phyloP scores from a whole-genome alignment of 192 early-diverging fungal species.

The Coemansia sp. region DNA sequence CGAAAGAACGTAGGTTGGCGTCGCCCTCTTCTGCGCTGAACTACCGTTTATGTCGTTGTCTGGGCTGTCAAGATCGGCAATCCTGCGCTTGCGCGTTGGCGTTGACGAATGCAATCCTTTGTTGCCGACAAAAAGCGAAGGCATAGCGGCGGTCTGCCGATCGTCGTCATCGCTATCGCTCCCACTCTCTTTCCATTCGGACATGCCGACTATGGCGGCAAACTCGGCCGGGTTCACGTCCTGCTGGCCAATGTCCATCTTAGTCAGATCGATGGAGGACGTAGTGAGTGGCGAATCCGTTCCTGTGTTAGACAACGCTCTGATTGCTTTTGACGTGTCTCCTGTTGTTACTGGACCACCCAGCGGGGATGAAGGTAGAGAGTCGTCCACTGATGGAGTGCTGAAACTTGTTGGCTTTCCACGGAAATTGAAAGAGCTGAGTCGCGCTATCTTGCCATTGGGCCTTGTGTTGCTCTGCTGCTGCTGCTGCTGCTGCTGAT shows the following conservation, averaged over 20 bases:
- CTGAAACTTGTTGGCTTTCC: slow-evolving; percentile 4
- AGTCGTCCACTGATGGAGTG: background rate
- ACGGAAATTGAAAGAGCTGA: slow-evolving; percentile 46
- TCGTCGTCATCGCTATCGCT: slow-evolving; percentile 4
- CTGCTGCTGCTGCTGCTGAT: background rate
- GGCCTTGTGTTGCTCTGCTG: background rate
- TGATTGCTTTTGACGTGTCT: background rate
- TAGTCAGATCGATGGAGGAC: slow-evolving; percentile 10
- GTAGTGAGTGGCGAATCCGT: background rate
- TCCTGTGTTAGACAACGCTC: background rate
- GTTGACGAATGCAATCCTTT: background rate
- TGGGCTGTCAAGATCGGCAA: slow-evolving; percentile 16
- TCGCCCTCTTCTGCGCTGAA: slow-evolving; percentile 17
- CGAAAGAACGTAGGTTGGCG: slow-evolving; percentile 16
- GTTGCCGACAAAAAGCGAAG: background rate
- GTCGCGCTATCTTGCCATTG: background rate
- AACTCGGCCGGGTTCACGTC: slow-evolving; percentile 7
- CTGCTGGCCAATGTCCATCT: slow-evolving; percentile 14
- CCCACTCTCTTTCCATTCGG: slow-evolving; percentile 4
- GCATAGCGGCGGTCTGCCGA: background rate
- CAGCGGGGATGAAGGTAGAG: slow-evolving; percentile 17
- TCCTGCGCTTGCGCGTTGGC: slow-evolving; percentile 22
- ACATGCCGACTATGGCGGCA: slow-evolving; percentile 13
- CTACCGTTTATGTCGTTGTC: background rate
- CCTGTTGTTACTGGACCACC: background rate